Conservation (phyloP, 2,329 filamentous ascomycete genomes). For the Fusarium buharicum region DNA sequence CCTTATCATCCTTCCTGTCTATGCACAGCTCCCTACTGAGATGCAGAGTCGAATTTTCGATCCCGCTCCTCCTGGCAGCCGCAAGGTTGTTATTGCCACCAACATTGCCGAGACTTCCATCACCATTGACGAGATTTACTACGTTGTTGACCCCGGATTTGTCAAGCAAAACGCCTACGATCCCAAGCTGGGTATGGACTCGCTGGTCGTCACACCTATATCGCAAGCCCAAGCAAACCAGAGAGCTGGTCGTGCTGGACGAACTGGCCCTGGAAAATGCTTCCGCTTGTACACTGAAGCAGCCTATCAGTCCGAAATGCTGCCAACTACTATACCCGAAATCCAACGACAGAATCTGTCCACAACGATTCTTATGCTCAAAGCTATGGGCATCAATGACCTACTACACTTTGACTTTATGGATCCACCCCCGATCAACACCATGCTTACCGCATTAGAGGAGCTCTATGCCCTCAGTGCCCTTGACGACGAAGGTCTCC, state of each 20-base stretch:
- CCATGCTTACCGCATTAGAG: constrained; percentile 95
- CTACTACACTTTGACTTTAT: constrained; percentile 98
- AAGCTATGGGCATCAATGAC: constrained; percentile 99
- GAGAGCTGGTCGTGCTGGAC: constrained; percentile 88
- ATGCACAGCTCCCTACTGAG: constrained; percentile 90
- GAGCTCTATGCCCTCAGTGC: constrained; percentile 93
- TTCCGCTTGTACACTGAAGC: constrained; percentile 96
- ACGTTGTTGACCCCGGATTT: constrained; percentile 96
- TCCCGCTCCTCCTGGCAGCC: constrained; percentile 82
- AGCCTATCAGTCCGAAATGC: constrained; percentile 95
- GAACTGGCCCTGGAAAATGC: constrained; percentile 95
- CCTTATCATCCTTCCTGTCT: constrained; percentile 93
- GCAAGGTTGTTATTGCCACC: constrained; percentile 97
- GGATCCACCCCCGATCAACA: constrained; percentile 97
- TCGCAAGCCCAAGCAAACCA: constrained; percentile 97
- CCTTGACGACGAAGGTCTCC: constrained; percentile 91
- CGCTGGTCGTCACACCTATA: constrained; percentile 93
- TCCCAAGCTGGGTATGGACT: constrained; percentile 97
- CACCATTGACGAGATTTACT: constrained; percentile 97
- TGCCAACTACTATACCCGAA: constrained; percentile 94
- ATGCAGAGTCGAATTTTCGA: constrained; percentile 97
- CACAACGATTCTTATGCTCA: constrained; percentile 94
- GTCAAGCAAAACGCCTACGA: constrained; percentile 99
- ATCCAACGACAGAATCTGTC: constrained; percentile 95
- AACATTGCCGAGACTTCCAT: constrained; percentile 99